Conservation (phyloP, 129 eudicot genomes). For the Centrapalus pauciflorus region DNA sequence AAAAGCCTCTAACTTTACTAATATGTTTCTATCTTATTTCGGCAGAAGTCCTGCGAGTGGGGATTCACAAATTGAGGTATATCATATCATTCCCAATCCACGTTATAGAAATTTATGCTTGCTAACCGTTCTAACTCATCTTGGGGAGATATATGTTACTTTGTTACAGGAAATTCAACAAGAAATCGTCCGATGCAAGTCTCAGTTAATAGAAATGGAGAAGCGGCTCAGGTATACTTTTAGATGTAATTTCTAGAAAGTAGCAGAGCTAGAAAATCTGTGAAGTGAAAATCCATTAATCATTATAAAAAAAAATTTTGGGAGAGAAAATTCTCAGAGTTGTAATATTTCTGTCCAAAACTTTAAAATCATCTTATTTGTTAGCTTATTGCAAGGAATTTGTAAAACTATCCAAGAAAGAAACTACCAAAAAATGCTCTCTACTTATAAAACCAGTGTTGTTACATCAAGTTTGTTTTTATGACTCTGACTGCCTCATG, state of each 20-base stretch:
- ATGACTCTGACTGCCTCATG: background rate
- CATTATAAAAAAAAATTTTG: too few species aligned
- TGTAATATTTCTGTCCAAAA: too few species aligned
- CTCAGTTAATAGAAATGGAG: conserved; percentile 57
- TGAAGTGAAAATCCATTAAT: too few species aligned
- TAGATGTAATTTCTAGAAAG: background rate
- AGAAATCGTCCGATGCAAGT: conserved; percentile 49
- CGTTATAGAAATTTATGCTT: background rate
- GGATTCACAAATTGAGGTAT: conserved; percentile 67
- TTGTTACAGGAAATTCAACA: conserved; percentile 60
- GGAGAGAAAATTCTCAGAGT: too few species aligned
- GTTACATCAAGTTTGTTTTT: background rate
- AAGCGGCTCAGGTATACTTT: conserved; percentile 55
- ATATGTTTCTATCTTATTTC: conserved; percentile 4
- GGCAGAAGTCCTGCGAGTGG: conserved; percentile 40
- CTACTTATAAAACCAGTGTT: too few species aligned
- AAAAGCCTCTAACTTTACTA: conserved; percentile 1
- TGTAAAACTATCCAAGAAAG: too few species aligned
- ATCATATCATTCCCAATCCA: background rate
- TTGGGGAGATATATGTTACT: background rate
- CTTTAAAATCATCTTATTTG: too few species aligned
- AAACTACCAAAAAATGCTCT: too few species aligned
- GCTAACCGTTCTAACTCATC: background rate
- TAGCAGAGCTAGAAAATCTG: background rate
- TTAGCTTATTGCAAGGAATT: too few species aligned